These are phyloP conservation scores for Torulaspora gathmanii DNA, from an alignment of 805 yeast species.

Conservation along the genomic window DNA sequence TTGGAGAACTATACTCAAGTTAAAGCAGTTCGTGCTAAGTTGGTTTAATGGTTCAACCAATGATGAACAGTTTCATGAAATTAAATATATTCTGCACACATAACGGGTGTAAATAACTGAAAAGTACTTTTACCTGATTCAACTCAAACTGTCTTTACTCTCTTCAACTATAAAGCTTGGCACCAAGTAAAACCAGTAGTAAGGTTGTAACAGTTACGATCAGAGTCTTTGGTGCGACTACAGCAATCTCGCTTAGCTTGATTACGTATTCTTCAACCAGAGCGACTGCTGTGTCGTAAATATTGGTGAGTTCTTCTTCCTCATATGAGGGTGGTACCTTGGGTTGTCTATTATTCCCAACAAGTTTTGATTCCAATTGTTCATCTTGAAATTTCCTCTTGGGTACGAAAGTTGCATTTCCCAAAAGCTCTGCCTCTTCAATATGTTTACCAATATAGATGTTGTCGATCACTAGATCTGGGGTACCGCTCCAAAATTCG, in stretches of 20 bases:
- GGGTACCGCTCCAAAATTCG: conserved; percentile 85
- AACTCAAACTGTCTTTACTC: too few relatives aligned
- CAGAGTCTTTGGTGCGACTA: not conserved
- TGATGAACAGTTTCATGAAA: not conserved
- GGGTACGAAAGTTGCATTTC: conserved; percentile 63
- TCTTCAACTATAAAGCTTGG: too few relatives aligned
- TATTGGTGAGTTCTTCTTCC: not conserved
- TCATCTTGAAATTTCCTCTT: conserved; percentile 50
- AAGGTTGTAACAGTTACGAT: not conserved
- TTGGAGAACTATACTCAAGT: conserved; percentile 78
- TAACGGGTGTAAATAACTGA: not conserved
- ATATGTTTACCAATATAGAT: conserved; percentile 80
- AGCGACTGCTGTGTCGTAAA: conserved; percentile 2
- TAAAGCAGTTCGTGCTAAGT: conserved; percentile 67
- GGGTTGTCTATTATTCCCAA: not conserved
- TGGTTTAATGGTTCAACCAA: conserved; percentile 10
- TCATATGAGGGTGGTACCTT: conserved; percentile 1
- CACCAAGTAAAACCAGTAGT: not conserved
- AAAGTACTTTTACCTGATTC: not conserved
- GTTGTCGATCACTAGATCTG: conserved; percentile 71
- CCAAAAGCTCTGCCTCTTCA: conserved; percentile 78
- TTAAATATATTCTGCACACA: not conserved
- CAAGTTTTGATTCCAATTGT: conserved; percentile 31
- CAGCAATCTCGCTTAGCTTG: not conserved
- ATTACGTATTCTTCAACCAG: not conserved